Percentiles rank a stretch among this genome's conserved stretches.
phyloP scores from a whole-genome alignment of 192 early-diverging fungal species.

The Backusella luteola region DNA sequence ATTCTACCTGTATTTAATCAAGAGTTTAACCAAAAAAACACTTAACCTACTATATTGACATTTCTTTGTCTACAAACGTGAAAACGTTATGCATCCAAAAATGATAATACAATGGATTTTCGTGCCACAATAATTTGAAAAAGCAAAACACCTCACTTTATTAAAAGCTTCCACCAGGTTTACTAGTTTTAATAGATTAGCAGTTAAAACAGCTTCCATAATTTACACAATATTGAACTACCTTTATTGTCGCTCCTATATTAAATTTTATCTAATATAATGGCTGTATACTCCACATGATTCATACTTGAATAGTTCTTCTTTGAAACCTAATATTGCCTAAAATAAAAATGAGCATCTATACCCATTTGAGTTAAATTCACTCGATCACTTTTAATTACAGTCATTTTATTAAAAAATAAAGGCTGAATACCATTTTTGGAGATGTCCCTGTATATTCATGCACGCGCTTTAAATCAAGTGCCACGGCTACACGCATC shows the following conservation, averaged over 20 bases:
- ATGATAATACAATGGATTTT: neutral
- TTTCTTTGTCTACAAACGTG: neutral
- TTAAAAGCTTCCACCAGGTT: neutral
- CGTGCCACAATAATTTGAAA: neutral
- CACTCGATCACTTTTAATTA: neutral
- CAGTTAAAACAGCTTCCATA: neutral
- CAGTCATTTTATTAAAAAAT: neutral
- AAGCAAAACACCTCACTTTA: neutral
- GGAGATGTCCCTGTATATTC: neutral
- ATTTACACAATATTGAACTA: no score
- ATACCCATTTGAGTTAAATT: neutral
- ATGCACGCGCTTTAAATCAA: neutral
- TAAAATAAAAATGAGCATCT: neutral
- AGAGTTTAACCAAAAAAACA: no score
- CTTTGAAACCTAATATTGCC: neutral
- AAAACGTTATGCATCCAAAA: neutral
- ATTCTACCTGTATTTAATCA: no score
- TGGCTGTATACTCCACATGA: neutral
- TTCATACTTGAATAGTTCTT: neutral
- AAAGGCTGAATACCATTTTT: neutral
- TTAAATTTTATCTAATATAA: neutral
- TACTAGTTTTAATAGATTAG: neutral
- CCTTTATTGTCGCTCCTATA: no score
- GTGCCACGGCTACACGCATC: neutral
- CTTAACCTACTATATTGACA: no score